Evolutionary conservation across 192 early-diverging fungal genomes (phyloP).

Genomic region (Phlyctochytrium bullatum): DNA sequence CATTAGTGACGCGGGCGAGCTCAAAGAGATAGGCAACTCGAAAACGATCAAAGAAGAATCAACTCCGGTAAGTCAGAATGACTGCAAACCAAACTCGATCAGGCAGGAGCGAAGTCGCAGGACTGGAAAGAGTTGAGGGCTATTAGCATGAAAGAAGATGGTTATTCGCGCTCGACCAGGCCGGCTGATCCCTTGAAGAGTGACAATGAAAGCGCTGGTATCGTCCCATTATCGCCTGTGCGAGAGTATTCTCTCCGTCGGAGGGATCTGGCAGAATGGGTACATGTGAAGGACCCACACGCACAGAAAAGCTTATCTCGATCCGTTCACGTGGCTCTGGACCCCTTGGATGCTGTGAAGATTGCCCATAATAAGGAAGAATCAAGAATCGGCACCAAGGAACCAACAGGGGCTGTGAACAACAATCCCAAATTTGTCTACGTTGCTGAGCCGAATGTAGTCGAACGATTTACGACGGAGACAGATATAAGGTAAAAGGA

Average conservation of each 20-base stretch:
- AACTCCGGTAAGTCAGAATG: too few relatives aligned
- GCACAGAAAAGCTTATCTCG: slow-evolving; percentile 30
- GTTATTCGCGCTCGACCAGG: slow-evolving; percentile 41
- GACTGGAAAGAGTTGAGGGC: slow-evolving; percentile 13
- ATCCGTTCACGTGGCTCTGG: slow-evolving; percentile 32
- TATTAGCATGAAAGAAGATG: slow-evolving; percentile 36
- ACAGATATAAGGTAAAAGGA: slow-evolving; percentile 31
- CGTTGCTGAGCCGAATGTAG: slow-evolving; percentile 18
- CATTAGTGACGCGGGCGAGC: slow-evolving; percentile 32
- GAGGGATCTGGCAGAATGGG: slow-evolving; percentile 30
- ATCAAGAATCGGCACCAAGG: slow-evolving; percentile 31
- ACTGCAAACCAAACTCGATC: background rate
- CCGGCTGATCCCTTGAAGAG: slow-evolving; percentile 31
- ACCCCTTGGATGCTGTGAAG: slow-evolving; percentile 13
- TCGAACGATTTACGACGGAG: slow-evolving; percentile 35
- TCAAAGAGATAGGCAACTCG: slow-evolving; percentile 30
- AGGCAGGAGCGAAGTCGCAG: too few relatives aligned
- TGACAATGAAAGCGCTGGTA: too few relatives aligned
- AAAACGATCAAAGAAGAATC: too few relatives aligned
- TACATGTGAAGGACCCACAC: slow-evolving; percentile 20
- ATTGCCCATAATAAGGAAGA: background rate
- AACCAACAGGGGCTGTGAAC: slow-evolving; percentile 42
- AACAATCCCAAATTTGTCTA: slow-evolving; percentile 38
- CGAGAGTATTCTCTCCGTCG: too few relatives aligned
- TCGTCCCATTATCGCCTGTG: too few relatives aligned